A percentile compares a stretch with the other conserved stretches of the same genome.
Evolutionary conservation across 129 eudicot genomes (phyloP).

Genomic region (Centrapalus pauciflorus): DNA sequence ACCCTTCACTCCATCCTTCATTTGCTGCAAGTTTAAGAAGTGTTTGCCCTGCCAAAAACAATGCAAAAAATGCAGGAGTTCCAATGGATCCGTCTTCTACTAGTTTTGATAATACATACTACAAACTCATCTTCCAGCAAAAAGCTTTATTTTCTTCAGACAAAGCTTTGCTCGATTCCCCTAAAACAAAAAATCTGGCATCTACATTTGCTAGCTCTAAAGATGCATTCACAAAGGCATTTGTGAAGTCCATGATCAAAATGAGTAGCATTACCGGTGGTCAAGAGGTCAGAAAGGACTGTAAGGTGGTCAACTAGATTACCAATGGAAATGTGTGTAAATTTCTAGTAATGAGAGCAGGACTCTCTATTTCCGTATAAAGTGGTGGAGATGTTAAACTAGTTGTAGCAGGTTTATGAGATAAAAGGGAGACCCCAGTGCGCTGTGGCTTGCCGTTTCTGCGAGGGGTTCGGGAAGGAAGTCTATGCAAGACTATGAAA

Average conservation of each 20-base stretch:
- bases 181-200: slow-evolving; percentile 50
- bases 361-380: neutral
- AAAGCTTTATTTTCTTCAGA: slow-evolving; percentile 66
- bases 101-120: slow-evolving; percentile 65
- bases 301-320: slow-evolving; percentile 55
- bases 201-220: slow-evolving; percentile 53
- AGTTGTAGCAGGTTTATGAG: slow-evolving; percentile 14
- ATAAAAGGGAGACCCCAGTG: slow-evolving; percentile 3
- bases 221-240: slow-evolving; percentile 55
- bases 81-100: slow-evolving; percentile 75
- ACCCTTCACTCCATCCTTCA: slow-evolving; percentile 61
- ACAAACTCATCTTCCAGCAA: slow-evolving; percentile 60
- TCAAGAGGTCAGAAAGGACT: slow-evolving; percentile 71
- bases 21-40: slow-evolving; percentile 55
- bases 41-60: slow-evolving; percentile 43
- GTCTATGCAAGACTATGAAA: slow-evolving; percentile 12
- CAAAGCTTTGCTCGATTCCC: slow-evolving; percentile 62
- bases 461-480: neutral
- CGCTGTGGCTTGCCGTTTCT: neutral
- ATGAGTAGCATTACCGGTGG: slow-evolving; percentile 91
- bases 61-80: slow-evolving; percentile 60
- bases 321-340: neutral
- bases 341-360: neutral
- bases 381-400: neutral
- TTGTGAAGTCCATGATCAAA: slow-evolving; percentile 77